Evolutionary conservation across 768 basidiomycete genomes (phyloP).

Genomic region (Sutorius australiensis): DNA sequence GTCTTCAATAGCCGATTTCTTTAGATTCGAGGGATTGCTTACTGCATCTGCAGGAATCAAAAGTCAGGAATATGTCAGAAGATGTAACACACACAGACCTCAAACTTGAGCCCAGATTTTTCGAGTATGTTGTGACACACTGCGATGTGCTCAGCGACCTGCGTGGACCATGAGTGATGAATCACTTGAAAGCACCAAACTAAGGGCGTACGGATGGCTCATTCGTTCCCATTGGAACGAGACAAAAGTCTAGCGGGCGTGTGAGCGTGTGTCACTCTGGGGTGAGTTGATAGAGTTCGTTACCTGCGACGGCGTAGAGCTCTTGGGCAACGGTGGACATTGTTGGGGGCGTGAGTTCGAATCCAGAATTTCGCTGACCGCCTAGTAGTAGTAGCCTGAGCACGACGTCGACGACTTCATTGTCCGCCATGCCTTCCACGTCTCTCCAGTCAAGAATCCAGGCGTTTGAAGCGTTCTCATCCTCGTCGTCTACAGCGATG

Average conservation of each 20-base stretch:
- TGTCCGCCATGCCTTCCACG: conserved; percentile 39
- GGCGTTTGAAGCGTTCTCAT: conserved; percentile 58
- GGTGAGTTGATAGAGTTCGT: neutral
- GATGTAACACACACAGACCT: conserved; percentile 42
- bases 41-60: conserved; percentile 34
- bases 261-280: neutral
- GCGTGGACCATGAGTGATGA: neutral
- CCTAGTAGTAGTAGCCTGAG: neutral
- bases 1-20: conserved; percentile 33
- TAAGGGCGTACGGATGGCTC: conserved; percentile 56
- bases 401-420: neutral
- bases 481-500: conserved; percentile 24
- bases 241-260: conserved; percentile 66
- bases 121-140: conserved; percentile 81
- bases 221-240: conserved; percentile 80
- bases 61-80: neutral
- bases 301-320: conserved; percentile 78
- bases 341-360: neutral
- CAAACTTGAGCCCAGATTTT: conserved; percentile 77
- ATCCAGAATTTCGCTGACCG: neutral
- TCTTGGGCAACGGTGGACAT: conserved; percentile 33
- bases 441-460: conserved; percentile 56
- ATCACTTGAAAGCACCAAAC: neutral
- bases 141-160: conserved; percentile 77
- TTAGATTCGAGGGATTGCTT: conserved; percentile 14